Evolutionary conservation across 2,329 filamentous ascomycete genomes (phyloP).

Genomic region (Aspergillus fumigatiaffinis): DNA sequence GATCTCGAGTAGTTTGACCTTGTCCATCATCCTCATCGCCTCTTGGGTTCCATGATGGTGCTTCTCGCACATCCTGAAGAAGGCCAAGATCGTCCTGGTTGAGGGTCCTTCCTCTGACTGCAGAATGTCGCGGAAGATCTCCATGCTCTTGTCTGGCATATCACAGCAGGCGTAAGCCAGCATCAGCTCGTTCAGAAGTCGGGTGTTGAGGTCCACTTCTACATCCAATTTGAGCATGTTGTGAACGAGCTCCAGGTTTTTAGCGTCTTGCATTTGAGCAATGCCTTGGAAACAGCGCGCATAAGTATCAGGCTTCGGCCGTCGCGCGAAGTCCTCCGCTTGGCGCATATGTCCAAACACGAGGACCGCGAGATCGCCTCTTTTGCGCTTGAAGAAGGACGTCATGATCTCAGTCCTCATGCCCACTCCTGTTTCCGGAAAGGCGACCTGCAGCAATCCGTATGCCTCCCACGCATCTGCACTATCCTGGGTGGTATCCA

Average conservation of each 20-base stretch:
- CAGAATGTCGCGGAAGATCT: conserved; percentile 82
- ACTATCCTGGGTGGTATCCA: conserved; percentile 58
- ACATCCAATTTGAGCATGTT: conserved; percentile 94
- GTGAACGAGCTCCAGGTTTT: conserved; percentile 71
- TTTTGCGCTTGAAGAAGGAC: conserved; percentile 70
- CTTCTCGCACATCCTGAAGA: conserved; percentile 73
- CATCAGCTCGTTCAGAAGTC: conserved; percentile 80
- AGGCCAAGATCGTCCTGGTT: conserved; percentile 73
- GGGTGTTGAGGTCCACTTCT: conserved; percentile 71
- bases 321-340: conserved; percentile 58
- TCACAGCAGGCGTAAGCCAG: conserved; percentile 73
- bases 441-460: conserved; percentile 54
- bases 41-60: conserved; percentile 41
- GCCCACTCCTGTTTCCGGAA: conserved; percentile 60
- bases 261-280: conserved; percentile 55
- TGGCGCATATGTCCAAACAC: conserved; percentile 95
- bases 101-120: conserved; percentile 79
- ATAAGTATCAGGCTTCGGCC: conserved; percentile 72
- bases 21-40: conserved; percentile 51
- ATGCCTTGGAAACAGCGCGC: conserved; percentile 73
- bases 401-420: conserved; percentile 72
- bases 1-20: conserved; percentile 68
- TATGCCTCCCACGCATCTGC: conserved; percentile 61
- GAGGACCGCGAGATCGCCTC: conserved; percentile 78
- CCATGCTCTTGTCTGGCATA: conserved; percentile 62